phyloP scores from a whole-genome alignment of 1,284 basidiomycete genomes.

The Austroboletus novae-zelandiae region DNA sequence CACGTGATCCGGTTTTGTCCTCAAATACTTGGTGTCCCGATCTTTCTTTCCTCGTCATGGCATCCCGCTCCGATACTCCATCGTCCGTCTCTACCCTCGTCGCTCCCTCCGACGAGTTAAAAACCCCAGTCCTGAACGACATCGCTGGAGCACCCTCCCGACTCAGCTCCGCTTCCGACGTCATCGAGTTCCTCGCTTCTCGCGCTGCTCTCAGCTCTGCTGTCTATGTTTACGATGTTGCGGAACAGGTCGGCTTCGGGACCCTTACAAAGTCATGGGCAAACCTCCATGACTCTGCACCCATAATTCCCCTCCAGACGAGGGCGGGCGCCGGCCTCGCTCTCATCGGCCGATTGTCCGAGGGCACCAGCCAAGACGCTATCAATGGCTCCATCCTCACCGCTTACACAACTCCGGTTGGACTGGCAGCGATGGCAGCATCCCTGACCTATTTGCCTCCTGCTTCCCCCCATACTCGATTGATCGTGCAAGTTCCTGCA shows the following conservation, averaged over 20 bases:
- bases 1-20: conserved; percentile 21
- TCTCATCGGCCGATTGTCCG: conserved; percentile 78
- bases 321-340: conserved; percentile 83
- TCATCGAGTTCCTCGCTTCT: conserved; percentile 68
- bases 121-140: conserved; percentile 8
- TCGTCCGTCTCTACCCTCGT: conserved; percentile 20
- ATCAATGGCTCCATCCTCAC: conserved; percentile 60
- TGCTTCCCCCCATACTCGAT: conserved; percentile 58
- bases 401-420: conserved; percentile 73
- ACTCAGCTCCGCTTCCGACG: conserved; percentile 52
- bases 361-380: conserved; percentile 69
- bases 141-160: conserved; percentile 31
- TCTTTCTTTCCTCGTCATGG: conserved; percentile 14
- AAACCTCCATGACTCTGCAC: conserved; percentile 40
- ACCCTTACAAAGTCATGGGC: conserved; percentile 63
- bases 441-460: conserved; percentile 65
- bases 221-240: conserved; percentile 79
- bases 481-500: conserved; percentile 77
- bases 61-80: conserved; percentile 4
- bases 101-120: conserved; percentile 20
- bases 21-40: too few species aligned
- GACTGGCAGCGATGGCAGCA: conserved; percentile 75
- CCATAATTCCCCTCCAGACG: conserved; percentile 77
- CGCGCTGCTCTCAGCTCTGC: conserved; percentile 53
- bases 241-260: conserved; percentile 78